phyloP scores from a whole-genome alignment of 805 yeast species.

The Wickerhamomyces tratensis region DNA sequence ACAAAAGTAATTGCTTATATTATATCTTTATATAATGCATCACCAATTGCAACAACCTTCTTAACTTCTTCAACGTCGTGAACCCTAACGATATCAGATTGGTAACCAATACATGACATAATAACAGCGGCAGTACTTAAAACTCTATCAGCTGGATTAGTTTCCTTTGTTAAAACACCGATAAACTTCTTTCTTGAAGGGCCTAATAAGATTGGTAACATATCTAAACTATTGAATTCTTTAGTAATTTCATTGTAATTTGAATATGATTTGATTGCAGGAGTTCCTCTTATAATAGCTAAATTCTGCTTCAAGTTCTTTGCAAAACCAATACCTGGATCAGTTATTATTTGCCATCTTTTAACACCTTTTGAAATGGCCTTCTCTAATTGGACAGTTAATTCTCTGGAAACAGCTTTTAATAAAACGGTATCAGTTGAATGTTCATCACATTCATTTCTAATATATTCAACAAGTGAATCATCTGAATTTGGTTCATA shows the following conservation, averaged over 20 bases:
- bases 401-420: constrained; percentile 55
- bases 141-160: constrained; percentile 49
- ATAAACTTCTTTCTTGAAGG: constrained; percentile 85
- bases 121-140: constrained; percentile 71
- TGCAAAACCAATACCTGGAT: constrained; percentile 98
- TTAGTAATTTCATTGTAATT: constrained; percentile 18
- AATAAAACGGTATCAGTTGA: constrained; percentile 29
- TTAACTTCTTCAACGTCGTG: constrained; percentile 65
- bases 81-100: constrained; percentile 76
- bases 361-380: constrained; percentile 58
- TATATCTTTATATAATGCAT: constrained; percentile 50
- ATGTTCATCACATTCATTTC: constrained; percentile 12
- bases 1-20: constrained; percentile 1
- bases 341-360: constrained; percentile 87
- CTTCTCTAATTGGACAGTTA: constrained; percentile 39
- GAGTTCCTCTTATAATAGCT: constrained; percentile 43
- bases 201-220: constrained; percentile 66
- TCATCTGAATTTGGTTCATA: constrained; percentile 35
- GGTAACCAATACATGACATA: constrained; percentile 62
- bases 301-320: constrained; percentile 67
- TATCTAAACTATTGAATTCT: constrained; percentile 13
- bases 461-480: constrained; percentile 26
- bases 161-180: constrained; percentile 58
- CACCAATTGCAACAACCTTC: constrained; percentile 53
- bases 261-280: constrained; percentile 38